Base-by-base conservation (phyloP, 495 filamentous ascomycete genomes). In the Aspergillus affinis region DNA sequence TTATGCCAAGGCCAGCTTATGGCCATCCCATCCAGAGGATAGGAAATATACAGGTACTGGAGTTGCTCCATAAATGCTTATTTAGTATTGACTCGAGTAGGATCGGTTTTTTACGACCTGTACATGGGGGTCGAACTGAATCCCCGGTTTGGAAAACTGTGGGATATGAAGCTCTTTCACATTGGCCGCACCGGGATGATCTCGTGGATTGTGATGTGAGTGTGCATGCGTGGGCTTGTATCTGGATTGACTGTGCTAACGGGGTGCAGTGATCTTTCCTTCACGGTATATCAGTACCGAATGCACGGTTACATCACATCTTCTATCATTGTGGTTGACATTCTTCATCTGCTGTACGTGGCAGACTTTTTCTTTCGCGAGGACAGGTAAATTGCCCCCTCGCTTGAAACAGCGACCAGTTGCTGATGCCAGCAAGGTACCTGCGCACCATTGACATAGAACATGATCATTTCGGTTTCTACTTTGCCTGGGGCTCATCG, bases 401-500 rank as follows among this genome's bases (percentile, higher is more conserved):
- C 10, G 30, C 30, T 12, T 32, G 30, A 1, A 26, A 10, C 9
- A 13, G 0, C 19, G 3, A 26, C 20, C 26, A 26, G 17, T 9
- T 7, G 20, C 10, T 51, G 48, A 21, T 23, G 10, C 26, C 19
- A 21, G 12, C 9, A 26, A 73, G 72, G 72, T 81, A 82, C 51
- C 75, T 81, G 29, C 65, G 73, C 32, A 82, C 79, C 8, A 79
- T 82, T 41, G 80, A 82, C 58, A 82, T 82, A 41, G 70, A 66
- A 20, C 78, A 81, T 49, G 80, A 82, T 51, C 79, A 82, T 61
- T 82, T 80, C 58, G 80, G 80, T 2, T 82, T 80, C 66, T 80
- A 81, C 63, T 72, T 82, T 7, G 75, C 72, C 20, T 82, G 75
- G 75, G 80, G 80, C 29, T 75, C 70, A 41, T 69, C 76, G 20